Conservation (phyloP, 164 flowering plant genomes). For the Tetracentron sinense region DNA sequence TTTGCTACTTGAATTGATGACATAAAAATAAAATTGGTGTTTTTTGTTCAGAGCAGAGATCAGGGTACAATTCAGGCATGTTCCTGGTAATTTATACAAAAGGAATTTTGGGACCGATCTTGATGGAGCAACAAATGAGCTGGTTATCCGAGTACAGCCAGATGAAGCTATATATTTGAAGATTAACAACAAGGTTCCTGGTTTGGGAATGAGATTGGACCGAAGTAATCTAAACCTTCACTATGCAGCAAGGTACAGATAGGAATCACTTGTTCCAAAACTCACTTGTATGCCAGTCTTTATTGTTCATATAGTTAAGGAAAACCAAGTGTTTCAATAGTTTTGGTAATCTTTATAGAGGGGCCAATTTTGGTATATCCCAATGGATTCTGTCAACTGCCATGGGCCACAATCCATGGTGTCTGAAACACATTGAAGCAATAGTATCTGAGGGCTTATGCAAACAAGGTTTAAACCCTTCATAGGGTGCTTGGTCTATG, state of each 20-base stretch:
- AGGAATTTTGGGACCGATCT: conserved; percentile 72
- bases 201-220: conserved; percentile 87
- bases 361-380: no score
- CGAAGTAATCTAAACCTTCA: conserved; percentile 80
- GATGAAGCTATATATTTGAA: conserved; percentile 95
- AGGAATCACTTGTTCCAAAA: no score
- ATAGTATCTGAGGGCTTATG: no score
- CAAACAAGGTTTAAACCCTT: no score
- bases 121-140: conserved; percentile 87
- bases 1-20: background rate
- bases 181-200: conserved; percentile 95
- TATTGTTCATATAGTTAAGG: background rate
- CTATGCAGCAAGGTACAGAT: conserved; percentile 81
- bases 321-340: background rate
- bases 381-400: no score
- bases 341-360: no score
- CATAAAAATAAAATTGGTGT: background rate
- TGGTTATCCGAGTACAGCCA: conserved; percentile 89
- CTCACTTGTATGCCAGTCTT: background rate
- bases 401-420: no score
- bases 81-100: conserved; percentile 86
- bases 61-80: conserved; percentile 93
- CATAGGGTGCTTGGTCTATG: no score
- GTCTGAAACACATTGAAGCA: no score
- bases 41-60: conserved; percentile 68